Evolutionary conservation across 2,329 filamentous ascomycete genomes (phyloP).

Genomic region (Alternaria sp.): DNA sequence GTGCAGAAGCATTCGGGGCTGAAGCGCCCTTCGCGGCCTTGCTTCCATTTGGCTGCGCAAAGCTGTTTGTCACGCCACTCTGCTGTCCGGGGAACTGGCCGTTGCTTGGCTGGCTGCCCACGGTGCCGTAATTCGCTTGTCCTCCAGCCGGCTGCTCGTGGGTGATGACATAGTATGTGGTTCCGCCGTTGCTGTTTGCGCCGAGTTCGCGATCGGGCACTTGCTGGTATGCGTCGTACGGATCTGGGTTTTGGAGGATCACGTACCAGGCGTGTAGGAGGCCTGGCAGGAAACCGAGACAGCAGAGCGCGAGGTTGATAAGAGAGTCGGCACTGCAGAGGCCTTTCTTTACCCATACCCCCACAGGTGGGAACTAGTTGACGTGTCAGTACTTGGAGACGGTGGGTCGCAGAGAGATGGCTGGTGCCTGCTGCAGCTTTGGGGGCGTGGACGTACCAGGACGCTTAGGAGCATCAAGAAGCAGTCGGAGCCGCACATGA

Average conservation of each 20-base stretch:
- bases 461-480: conserved; percentile 67
- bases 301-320: conserved; percentile 92
- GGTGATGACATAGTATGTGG: conserved; percentile 36
- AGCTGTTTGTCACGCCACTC: conserved; percentile 42
- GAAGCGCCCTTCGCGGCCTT: conserved; percentile 20
- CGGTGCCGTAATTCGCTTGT: conserved; percentile 51
- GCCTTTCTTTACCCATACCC: conserved; percentile 96
- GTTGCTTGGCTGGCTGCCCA: conserved; percentile 44
- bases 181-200: conserved; percentile 29
- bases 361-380: conserved; percentile 13
- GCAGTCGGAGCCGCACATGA: conserved; percentile 66
- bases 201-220: conserved; percentile 61
- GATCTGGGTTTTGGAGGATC: conserved; percentile 86
- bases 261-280: conserved; percentile 98
- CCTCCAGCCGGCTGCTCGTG: conserved; percentile 49
- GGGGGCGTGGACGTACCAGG: conserved; percentile 56
- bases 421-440: conserved; percentile 16
- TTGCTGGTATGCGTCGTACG: conserved; percentile 66
- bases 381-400: conserved; percentile 5
- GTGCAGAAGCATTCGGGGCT: conserved; percentile 16
- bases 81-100: conserved; percentile 54
- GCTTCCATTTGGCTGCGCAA: conserved; percentile 33
- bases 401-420: neutral
- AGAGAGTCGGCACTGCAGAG: conserved; percentile 90
- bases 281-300: conserved; percentile 70